Percentiles rank a stretch among this genome's conserved stretches.
Conservation (phyloP, 257 asterid species). For the Rubia yunnanensis region DNA sequence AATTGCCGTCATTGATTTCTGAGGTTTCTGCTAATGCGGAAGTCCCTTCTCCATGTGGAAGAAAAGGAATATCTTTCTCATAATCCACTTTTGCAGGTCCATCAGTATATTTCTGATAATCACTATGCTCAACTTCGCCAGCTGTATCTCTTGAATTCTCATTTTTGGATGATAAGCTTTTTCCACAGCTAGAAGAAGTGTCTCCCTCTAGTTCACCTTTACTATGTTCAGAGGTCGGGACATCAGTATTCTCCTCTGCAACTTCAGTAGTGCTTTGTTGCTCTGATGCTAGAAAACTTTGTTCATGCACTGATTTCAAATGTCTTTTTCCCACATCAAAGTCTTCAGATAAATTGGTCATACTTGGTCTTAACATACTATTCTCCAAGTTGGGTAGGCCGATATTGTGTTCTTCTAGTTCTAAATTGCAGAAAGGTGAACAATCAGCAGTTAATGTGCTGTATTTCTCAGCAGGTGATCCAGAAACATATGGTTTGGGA, state of each 20-base stretch:
- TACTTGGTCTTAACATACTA: constrained; percentile 12
- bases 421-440: constrained; percentile 10
- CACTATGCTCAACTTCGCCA: not conserved
- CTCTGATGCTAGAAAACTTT: constrained; percentile 11
- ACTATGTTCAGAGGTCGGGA: constrained; percentile 4
- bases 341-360: constrained; percentile 4
- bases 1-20: constrained; percentile 1
- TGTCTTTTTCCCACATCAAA: not conserved
- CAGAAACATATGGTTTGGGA: not conserved
- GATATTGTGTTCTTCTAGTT: constrained; percentile 8
- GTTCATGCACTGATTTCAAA: constrained; percentile 1
- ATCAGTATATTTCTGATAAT: constrained; percentile 8
- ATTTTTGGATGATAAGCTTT: constrained; percentile 16
- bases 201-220: constrained; percentile 17
- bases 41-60: constrained; percentile 12
- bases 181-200: constrained; percentile 9
- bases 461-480: constrained; percentile 7
- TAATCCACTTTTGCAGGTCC: constrained; percentile 8
- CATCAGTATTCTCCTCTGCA: constrained; percentile 4
- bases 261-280: constrained; percentile 6
- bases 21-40: constrained; percentile 11
- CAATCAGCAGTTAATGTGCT: constrained; percentile 11
- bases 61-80: not conserved
- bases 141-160: constrained; percentile 13
- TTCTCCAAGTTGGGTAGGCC: constrained; percentile 11